Evolutionary conservation across 2,329 filamentous ascomycete genomes (phyloP).

Genomic region (Scedosporium boydii): DNA sequence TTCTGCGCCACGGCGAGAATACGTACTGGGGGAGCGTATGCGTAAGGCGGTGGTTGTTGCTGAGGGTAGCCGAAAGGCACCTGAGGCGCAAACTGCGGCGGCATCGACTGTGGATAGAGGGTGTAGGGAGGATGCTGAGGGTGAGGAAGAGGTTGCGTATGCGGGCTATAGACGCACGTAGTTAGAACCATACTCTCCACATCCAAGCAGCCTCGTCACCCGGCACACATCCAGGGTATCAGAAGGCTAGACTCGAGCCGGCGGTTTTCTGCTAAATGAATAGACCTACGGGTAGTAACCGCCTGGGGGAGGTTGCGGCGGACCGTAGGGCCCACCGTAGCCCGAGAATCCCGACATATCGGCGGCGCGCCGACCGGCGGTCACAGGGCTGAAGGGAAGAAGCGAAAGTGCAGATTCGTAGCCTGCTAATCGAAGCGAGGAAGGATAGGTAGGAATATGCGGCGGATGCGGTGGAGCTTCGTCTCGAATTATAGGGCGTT

Average conservation of each 20-base stretch:
- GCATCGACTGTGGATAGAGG: neutral
- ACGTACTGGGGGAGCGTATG: neutral
- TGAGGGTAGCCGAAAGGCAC: neutral
- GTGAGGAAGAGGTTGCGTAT: neutral
- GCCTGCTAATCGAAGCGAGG: neutral
- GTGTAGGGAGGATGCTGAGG: neutral
- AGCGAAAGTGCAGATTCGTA: neutral
- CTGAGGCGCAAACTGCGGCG: neutral
- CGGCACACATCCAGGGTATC: no score
- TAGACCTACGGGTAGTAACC: slow-evolving; percentile 2
- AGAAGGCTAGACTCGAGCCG: neutral
- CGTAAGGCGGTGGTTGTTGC: neutral
- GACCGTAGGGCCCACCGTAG: neutral
- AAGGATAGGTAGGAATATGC: neutral
- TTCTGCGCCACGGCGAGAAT: neutral
- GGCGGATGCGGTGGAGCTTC: neutral
- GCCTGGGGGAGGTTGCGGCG: neutral
- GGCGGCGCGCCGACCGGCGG: neutral
- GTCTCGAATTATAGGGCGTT: no score
- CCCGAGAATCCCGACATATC: slow-evolving; percentile 1
- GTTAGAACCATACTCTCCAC: neutral
- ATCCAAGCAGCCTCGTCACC: neutral
- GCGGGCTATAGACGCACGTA: neutral
- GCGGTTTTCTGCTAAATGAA: neutral
- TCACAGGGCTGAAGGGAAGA: neutral